A percentile compares a stretch with the other conserved stretches of the same genome.
Conservation (phyloP, 306 rosid genomes). For the Sphenostylis stenocarpa region DNA sequence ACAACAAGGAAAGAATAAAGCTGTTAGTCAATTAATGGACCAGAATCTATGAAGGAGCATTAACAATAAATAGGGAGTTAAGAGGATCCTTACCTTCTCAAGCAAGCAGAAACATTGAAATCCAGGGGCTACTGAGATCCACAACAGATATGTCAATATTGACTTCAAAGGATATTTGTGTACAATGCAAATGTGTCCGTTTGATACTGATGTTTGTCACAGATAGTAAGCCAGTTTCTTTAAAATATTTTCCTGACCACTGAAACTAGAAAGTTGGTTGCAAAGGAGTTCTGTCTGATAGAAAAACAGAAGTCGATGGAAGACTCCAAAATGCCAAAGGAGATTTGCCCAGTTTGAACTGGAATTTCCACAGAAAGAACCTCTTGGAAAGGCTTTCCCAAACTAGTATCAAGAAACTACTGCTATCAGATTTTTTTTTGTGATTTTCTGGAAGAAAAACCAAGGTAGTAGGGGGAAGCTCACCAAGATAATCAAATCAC, state of each 20-base stretch:
- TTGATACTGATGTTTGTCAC: slow-evolving; percentile 37
- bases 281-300: slow-evolving; percentile 70
- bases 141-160: slow-evolving; percentile 24
- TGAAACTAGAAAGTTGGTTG: slow-evolving; percentile 54
- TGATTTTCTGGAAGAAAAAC: not conserved
- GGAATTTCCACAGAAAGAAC: slow-evolving; percentile 52
- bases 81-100: slow-evolving; percentile 44
- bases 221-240: slow-evolving; percentile 45
- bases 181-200: slow-evolving; percentile 30
- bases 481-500: slow-evolving; percentile 19
- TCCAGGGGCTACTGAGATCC: slow-evolving; percentile 27
- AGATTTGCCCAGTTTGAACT: slow-evolving; percentile 84
- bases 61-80: slow-evolving; percentile 28
- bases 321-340: slow-evolving; percentile 50
- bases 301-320: slow-evolving; percentile 40
- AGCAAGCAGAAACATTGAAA: slow-evolving; percentile 38
- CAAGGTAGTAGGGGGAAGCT: slow-evolving; percentile 28
- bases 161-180: slow-evolving; percentile 35
- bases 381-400: slow-evolving; percentile 41
- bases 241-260: slow-evolving; percentile 38
- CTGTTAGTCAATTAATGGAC: slow-evolving; percentile 25
- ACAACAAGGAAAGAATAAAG: slow-evolving; percentile 17
- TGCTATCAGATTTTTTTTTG: slow-evolving; percentile 26
- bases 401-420: slow-evolving; percentile 38
- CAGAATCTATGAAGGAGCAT: slow-evolving; percentile 11